Percentiles rank a stretch among this genome's conserved stretches.
Conservation (phyloP, 306 rosid genomes). For the Pyrus pyrifolia region DNA sequence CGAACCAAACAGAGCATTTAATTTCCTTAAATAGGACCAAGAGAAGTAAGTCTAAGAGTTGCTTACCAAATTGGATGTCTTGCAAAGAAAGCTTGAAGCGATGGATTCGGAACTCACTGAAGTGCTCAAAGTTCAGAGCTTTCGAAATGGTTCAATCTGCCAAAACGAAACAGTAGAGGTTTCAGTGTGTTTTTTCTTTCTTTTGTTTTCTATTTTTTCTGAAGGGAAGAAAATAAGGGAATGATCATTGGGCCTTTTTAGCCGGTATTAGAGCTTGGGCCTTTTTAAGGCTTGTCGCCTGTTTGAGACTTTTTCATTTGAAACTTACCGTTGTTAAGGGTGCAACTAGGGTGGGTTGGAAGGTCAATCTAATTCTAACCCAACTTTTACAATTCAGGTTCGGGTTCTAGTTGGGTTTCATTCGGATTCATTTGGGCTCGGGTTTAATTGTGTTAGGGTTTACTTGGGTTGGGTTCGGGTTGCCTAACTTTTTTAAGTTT, state of each 20-base stretch:
- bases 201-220: neutral
- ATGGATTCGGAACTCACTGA: neutral
- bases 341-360: too few species aligned
- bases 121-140: neutral
- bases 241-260: neutral
- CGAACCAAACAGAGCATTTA: neutral
- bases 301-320: too few species aligned
- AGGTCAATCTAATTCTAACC: too few species aligned
- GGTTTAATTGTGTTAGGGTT: too few species aligned
- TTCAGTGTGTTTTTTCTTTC: neutral
- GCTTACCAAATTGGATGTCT: neutral
- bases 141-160: neutral
- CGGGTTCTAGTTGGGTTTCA: too few species aligned
- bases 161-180: neutral
- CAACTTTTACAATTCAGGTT: too few species aligned
- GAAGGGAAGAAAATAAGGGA: neutral
- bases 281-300: neutral
- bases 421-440: too few species aligned
- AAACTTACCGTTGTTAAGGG: too few species aligned
- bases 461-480: too few species aligned
- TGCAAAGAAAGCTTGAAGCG: neutral
- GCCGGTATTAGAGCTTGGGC: neutral
- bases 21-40: neutral
- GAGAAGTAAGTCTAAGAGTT: neutral
- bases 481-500: too few species aligned